These are phyloP conservation scores for Curvularia verruculosa DNA, from an alignment of 2,329 filamentous ascomycete genomes.

Conservation along the genomic window DNA sequence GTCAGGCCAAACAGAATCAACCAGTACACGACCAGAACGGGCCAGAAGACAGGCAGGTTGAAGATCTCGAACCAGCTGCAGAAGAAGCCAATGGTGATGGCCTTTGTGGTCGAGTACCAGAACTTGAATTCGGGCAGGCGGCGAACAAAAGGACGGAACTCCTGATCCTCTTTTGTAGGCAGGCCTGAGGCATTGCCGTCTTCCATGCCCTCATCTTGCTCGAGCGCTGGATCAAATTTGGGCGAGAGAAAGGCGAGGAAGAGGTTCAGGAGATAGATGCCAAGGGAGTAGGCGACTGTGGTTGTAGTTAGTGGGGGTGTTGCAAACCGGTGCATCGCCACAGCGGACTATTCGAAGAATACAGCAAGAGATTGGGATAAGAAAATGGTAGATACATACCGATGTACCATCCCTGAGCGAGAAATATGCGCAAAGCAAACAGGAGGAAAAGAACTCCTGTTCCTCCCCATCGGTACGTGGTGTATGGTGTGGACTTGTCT, in stretches of 20 bases:
- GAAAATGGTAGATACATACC: slow-evolving; percentile 61
- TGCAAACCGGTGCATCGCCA: neutral
- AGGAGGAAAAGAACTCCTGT: slow-evolving; percentile 76
- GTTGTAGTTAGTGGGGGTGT: slow-evolving; percentile 9
- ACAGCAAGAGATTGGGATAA: neutral
- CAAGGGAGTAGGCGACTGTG: slow-evolving; percentile 91
- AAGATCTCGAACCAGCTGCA: slow-evolving; percentile 95
- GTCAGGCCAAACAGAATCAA: slow-evolving; percentile 94
- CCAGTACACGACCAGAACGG: slow-evolving; percentile 98
- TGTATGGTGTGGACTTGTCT: slow-evolving; percentile 89
- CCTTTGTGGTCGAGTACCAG: slow-evolving; percentile 94
- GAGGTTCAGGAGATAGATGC: slow-evolving; percentile 98
- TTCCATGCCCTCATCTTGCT: slow-evolving; percentile 95
- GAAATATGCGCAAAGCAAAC: slow-evolving; percentile 87
- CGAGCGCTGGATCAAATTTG: slow-evolving; percentile 97
- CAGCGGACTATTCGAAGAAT: neutral
- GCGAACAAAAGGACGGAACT: slow-evolving; percentile 97
- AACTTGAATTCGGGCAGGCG: slow-evolving; percentile 99
- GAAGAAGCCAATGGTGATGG: slow-evolving; percentile 78
- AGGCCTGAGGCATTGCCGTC: slow-evolving; percentile 79
- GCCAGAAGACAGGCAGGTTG: slow-evolving; percentile 98
- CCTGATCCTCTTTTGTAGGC: slow-evolving; percentile 94
- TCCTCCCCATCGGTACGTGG: slow-evolving; percentile 86
- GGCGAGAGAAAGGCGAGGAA: slow-evolving; percentile 98
- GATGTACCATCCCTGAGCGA: slow-evolving; percentile 98